Conservation (phyloP, 176 grass and related monocot genomes). For the Musa itinerans region DNA sequence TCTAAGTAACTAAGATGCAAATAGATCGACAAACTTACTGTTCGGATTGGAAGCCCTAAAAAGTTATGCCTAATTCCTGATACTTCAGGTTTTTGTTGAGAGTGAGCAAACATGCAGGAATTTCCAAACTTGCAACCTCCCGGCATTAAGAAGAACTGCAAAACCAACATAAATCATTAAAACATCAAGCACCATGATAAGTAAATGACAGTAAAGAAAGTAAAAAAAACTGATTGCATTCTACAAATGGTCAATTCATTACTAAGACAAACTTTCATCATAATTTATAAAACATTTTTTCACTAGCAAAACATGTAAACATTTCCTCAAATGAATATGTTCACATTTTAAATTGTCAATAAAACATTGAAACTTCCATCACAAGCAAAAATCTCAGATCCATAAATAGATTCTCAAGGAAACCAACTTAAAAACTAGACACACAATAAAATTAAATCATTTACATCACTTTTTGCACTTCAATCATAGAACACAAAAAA, state of each 20-base stretch:
- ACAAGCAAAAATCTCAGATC: no score
- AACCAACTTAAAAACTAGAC: no score
- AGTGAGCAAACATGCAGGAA: conserved; percentile 6
- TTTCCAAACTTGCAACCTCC: conserved; percentile 14
- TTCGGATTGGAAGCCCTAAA: conserved; percentile 17
- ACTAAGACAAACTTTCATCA: neutral
- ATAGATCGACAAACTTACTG: neutral
- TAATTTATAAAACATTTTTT: no score
- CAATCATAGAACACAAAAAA: no score
- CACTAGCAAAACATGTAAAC: no score
- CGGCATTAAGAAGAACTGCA: conserved; percentile 10
- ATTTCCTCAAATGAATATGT: no score
- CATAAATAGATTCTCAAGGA: no score
- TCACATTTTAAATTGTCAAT: no score
- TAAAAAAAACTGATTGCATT: neutral
- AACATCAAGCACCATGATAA: neutral
- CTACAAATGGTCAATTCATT: neutral
- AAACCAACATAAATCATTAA: neutral
- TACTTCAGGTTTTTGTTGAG: neutral
- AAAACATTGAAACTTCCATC: no score
- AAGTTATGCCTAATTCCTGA: neutral
- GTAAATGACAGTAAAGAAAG: neutral
- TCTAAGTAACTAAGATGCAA: neutral
- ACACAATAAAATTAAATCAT: no score
- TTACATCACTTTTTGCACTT: no score